Base-by-base conservation (phyloP, 345 rosid genomes). In the Trapa incisa region DNA sequence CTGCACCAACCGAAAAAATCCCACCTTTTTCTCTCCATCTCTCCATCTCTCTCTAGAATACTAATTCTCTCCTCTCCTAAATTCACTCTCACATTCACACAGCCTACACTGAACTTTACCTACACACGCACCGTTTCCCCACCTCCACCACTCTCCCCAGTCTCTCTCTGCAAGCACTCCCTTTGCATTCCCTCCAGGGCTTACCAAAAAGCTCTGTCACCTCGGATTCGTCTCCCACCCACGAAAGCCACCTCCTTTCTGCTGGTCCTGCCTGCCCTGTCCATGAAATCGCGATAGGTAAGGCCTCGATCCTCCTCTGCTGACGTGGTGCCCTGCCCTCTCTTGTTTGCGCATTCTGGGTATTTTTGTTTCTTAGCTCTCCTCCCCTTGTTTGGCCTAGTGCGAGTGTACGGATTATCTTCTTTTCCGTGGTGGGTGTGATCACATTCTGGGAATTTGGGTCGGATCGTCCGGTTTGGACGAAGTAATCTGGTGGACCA, bases 211-310 rank as follows among this genome's bases (percentile, higher is more conserved):
- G 33, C 10, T 22, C 63, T 11, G 48, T 45, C 48, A 7, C 48
- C 13, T 45, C 48, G 12, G 48, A 45, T 45, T 45, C 48, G 2
- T 45, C 48, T 4, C 48, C 48, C 48, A 45, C 16, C 38, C 63
- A 57, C 37, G 29, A 22, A 58, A 58, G 37, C 37, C 37, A 41
- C 47, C 36, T 50, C 11, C 57, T 4, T 29, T 43, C 22, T 67
- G 48, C 48, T 11, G 48, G 12, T 4, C 13, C 48, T 7, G 48
- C 11, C 48, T 45, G 12, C 48, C 48, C 8, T 7, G 48, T 45
- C 38, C 70, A 52, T 52, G 70, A 43, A n/a, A 36, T 67, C 58
- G 60, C 52, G 47, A 67, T 45, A 15, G 70, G 62, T 56, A 67
- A 61, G 57, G 6, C 43, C 43, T 8, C 7, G 6, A 4, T 8